phyloP scores from a whole-genome alignment of 2,329 filamentous ascomycete genomes.

The Sporothrix luriei region DNA sequence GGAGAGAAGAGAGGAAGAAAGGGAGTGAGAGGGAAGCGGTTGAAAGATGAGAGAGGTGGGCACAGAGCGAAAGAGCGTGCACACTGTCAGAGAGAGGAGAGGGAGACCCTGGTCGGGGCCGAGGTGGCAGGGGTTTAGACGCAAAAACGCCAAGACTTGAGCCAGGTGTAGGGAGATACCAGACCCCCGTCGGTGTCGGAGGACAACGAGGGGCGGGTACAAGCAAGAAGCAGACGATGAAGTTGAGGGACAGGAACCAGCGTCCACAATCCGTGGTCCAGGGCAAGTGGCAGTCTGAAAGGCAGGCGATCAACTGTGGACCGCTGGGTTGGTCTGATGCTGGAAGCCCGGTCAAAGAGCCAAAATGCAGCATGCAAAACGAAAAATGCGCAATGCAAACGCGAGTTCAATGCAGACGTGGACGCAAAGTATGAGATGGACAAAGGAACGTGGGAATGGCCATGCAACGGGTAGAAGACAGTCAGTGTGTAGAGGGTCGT shows the following conservation, averaged over 20 bases:
- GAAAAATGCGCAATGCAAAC: background rate
- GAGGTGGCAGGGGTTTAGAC: background rate
- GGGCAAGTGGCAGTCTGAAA: background rate
- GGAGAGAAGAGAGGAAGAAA: background rate
- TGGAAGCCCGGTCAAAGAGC: constrained; percentile 18
- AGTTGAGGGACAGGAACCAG: background rate
- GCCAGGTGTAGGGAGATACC: constrained; percentile 16
- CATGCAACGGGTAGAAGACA: background rate
- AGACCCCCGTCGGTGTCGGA: constrained; percentile 12
- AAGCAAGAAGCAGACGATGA: background rate
- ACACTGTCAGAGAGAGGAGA: background rate
- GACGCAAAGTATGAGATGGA: background rate
- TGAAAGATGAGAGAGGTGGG: background rate
- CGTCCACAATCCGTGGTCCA: background rate
- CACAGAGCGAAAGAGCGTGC: background rate
- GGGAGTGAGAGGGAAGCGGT: background rate
- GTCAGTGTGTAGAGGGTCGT: background rate
- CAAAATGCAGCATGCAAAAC: background rate
- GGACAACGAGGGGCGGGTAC: background rate
- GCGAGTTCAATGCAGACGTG: background rate
- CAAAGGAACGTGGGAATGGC: constrained; percentile 13
- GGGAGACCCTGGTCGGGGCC: background rate
- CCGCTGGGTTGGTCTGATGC: constrained; percentile 21
- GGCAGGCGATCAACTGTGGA: constrained; percentile 16
- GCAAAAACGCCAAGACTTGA: constrained; percentile 26